Base-by-base conservation (phyloP, 768 basidiomycete species). In the Russula sp. region DNA sequence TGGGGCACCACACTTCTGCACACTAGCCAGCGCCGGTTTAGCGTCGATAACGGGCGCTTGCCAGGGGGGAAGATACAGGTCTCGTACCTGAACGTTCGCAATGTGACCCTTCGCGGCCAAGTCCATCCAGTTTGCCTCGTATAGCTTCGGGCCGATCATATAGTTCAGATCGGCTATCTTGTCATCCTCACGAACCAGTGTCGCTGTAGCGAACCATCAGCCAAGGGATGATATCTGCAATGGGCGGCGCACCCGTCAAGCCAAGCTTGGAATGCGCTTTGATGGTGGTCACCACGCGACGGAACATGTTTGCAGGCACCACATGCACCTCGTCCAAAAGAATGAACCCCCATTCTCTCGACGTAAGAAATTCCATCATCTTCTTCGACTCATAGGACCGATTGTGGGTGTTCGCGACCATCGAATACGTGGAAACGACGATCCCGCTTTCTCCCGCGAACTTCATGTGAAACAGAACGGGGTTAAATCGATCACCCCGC, bases 71-170 rank as follows among this genome's bases (percentile, higher is more conserved):
- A 50, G 42, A 20, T 27, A 42, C 57, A 42, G 61, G 51, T 42
- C 34, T 72, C 81, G 69, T 73, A 94, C 94, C 86, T 98, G 95
- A n/a, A 99, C 97, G 71, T 97, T 98, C 7, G 97, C 97, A 71
- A 99, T 99, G 74, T 99, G 97, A 2, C 97, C 97, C 75, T 98
- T 98, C 64, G 93, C 94, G 57, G 97, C 97, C 68, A 99, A 85
- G 75, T 99, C 97, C 96, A 99, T 98, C 97, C 97, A 99, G 73
- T 99, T 99, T 5, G 97, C 97, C 76, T 99, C 97, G 72, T 99
- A 99, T 35, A 99, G 82, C 75, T 99, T 99, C 10, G 97, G 97
- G 7, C 97, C 97, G 73, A 99, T 98, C 87, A 98, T 91, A 71
- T 98, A 99, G 72, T 98, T 98, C 61, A 99, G 79, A 76, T 99